A percentile compares a stretch with the other conserved stretches of the same genome.
Evolutionary conservation across 2,329 filamentous ascomycete species (phyloP).

Genomic region (Thelonectria rubi): DNA sequence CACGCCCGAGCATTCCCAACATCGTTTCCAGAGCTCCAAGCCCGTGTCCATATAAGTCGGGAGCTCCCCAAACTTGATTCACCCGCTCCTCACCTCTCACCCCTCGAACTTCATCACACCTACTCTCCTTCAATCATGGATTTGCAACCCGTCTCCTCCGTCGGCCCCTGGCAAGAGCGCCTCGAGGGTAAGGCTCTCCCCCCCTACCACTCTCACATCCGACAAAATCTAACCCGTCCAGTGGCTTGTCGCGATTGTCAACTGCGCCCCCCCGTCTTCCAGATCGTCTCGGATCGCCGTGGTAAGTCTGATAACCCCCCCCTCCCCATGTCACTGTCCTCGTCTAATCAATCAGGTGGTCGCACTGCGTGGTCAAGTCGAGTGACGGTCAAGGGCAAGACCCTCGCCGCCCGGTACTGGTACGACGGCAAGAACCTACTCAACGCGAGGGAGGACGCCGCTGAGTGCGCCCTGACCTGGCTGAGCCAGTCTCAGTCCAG

Average conservation of each 20-base stretch:
- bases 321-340: neutral
- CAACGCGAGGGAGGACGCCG: conserved; percentile 91
- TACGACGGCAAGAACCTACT: conserved; percentile 89
- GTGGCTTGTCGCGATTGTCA: conserved; percentile 66
- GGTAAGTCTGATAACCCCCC: conserved; percentile 57
- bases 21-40: conserved; percentile 18
- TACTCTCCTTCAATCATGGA: conserved; percentile 32
- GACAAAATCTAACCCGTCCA: conserved; percentile 44
- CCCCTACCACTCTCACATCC: conserved; percentile 1
- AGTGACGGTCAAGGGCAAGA: conserved; percentile 74
- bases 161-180: conserved; percentile 62
- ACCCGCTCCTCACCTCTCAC: conserved; percentile 8
- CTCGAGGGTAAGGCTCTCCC: conserved; percentile 59
- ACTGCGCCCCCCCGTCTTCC: conserved; percentile 67
- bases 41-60: conserved; percentile 34
- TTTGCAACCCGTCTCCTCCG: conserved; percentile 33
- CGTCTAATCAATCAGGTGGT: conserved; percentile 65
- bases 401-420: conserved; percentile 82
- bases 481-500: conserved; percentile 52
- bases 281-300: conserved; percentile 78
- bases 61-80: conserved; percentile 7
- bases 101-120: neutral
- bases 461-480: conserved; percentile 77
- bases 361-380: conserved; percentile 90
- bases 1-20: conserved; percentile 27